Evolutionary conservation across 176 grass and related monocot species (phyloP).

Genomic region (Pontederia crassipes): DNA sequence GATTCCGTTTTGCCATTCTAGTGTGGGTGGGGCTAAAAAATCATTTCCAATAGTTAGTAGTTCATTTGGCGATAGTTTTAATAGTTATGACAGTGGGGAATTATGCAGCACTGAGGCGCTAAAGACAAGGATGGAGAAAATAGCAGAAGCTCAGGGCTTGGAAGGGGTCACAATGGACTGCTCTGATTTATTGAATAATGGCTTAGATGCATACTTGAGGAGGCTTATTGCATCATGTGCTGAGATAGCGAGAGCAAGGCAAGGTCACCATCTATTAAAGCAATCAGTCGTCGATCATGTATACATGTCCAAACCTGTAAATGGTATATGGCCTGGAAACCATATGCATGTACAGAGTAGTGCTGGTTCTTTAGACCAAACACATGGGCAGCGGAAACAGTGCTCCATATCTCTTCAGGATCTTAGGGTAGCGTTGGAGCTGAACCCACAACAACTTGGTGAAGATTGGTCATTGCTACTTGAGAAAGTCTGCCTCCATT

Average conservation of each 20-base stretch:
- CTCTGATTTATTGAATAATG: conserved; percentile 70
- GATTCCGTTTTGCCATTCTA: conserved; percentile 50
- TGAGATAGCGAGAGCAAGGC: conserved; percentile 44
- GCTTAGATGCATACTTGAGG: conserved; percentile 62
- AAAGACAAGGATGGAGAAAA: conserved; percentile 63
- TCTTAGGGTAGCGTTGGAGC: conserved; percentile 21
- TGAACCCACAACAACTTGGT: conserved; percentile 12
- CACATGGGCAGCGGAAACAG: neutral
- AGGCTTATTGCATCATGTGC: conserved; percentile 57
- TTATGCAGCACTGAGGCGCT: conserved; percentile 41
- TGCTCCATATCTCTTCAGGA: neutral
- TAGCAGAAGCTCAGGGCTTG: conserved; percentile 53
- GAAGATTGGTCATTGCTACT: conserved; percentile 19
- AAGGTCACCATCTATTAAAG: conserved; percentile 14
- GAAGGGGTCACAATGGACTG: conserved; percentile 59
- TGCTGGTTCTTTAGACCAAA: neutral
- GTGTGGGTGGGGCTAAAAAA: conserved; percentile 37
- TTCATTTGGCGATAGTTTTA: conserved; percentile 8
- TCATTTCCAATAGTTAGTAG: conserved; percentile 23
- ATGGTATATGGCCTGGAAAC: conserved; percentile 9
- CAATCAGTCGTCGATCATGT: conserved; percentile 12
- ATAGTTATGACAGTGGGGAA: conserved; percentile 40
- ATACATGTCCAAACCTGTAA: conserved; percentile 2
- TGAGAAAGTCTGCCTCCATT: conserved; percentile 13
- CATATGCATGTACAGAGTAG: conserved; percentile 6